Conservation (phyloP, 75 land plant species). For the Cupressus sempervirens region DNA sequence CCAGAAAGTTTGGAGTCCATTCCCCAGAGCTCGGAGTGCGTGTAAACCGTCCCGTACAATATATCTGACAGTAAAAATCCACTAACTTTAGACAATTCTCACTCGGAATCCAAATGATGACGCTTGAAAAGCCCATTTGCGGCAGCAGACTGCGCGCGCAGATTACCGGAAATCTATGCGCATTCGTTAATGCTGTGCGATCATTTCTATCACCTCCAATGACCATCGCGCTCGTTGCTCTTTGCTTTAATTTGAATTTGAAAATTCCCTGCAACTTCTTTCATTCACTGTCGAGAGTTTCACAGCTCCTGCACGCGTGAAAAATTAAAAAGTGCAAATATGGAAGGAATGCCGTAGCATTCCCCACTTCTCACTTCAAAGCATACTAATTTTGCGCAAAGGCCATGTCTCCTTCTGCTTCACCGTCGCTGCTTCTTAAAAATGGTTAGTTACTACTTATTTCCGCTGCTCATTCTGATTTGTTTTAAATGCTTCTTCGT, state of each 20-base stretch:
- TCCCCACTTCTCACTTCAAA: not conserved
- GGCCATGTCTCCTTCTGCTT: not conserved
- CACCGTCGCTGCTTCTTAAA: not conserved
- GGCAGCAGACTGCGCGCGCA: not conserved
- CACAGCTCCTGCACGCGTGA: not conserved
- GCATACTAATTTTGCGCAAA: not conserved
- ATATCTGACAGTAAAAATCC: no score
- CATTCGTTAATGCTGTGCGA: not conserved
- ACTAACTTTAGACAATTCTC: no score
- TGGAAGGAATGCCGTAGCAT: not conserved
- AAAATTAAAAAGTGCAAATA: not conserved
- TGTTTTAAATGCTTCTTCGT: not conserved
- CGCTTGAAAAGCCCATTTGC: not conserved
- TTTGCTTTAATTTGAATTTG: not conserved
- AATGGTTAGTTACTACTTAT: not conserved
- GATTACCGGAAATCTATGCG: not conserved
- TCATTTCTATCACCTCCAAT: not conserved
- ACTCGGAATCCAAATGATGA: no score
- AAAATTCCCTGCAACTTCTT: not conserved
- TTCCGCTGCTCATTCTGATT: not conserved
- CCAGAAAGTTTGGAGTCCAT: no score
- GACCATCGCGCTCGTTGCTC: no score
- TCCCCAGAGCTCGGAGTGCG: no score
- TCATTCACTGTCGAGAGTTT: not conserved
- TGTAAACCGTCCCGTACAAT: no score